Evolutionary conservation across 768 basidiomycete genomes (phyloP), one percentile per base, ranked within the genome.

Genomic region (Ephemerocybe angulata): DNA sequence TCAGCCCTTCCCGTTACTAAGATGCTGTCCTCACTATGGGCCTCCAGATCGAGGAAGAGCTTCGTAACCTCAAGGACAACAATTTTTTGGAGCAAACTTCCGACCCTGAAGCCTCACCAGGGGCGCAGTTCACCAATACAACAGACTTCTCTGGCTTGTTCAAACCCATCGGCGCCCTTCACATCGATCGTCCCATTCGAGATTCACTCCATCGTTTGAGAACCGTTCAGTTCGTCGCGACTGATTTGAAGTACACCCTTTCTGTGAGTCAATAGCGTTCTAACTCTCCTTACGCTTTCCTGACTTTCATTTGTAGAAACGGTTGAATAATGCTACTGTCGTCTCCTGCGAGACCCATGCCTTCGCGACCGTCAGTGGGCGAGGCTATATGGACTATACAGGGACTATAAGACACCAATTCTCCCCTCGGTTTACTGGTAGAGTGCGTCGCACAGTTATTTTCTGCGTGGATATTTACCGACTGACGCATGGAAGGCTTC

Each of bases 331-430:
- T 19, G 74, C 74, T 41, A 85, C 83, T 2, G 68, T 68, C 40
- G 21, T 81, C 7, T 59, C 66, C 21, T 60, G 83, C 24, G 69
- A 72, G 50, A 72, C 74, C 37, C 70, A 71, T 53, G 69, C 76
- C 60, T 70, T 67, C 50, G 60, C 63, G 42, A 55, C 63, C 55
- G 63, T 62, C 49, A 56, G 50, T 11, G 60, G 59, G 41, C 65
- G 61, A 21, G 61, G 68, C 10, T 76, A 75, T 15, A 56, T 53
- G 22, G 79, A 77, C 54, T 65, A 93, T 35, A 64, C 82, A 24
- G 89, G 88, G 33, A 90, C 90, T 2, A 68, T 94, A 46, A 81
- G 79, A 54, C 87, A 93, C 67, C 88, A 90, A 62, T 84, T 83
- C 63, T 89, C 88, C 27, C 87, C 89, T 13, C 80, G 82, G 48